Percentiles rank a stretch among this genome's conserved stretches.
Evolutionary conservation across 169 alveolate species (phyloP).

Genomic region (Sarcocystis neurona): DNA sequence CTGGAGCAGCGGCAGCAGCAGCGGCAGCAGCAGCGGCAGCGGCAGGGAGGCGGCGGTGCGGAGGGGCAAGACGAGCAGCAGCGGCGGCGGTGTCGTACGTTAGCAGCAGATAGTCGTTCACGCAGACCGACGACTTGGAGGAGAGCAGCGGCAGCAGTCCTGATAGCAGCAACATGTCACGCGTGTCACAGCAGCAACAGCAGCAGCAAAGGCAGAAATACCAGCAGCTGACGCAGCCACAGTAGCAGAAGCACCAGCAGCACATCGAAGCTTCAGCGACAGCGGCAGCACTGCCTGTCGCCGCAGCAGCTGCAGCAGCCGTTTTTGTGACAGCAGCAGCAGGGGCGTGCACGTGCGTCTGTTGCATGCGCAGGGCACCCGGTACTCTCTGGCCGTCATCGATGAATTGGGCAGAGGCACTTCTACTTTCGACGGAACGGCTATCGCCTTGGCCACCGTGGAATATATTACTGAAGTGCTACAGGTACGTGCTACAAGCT

Average conservation of each 20-base stretch:
- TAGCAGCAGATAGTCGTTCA: not conserved
- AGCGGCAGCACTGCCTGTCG: slow-evolving; percentile 22
- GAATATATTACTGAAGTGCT: slow-evolving; percentile 81
- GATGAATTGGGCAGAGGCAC: slow-evolving; percentile 99
- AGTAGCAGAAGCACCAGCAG: not conserved
- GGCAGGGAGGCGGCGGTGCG: slow-evolving; percentile 4
- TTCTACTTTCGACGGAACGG: slow-evolving; percentile 98
- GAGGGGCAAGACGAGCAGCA: not conserved
- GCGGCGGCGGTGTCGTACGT: not conserved
- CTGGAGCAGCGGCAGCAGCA: slow-evolving; percentile 29
- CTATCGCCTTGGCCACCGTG: slow-evolving; percentile 95
- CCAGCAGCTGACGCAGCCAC: slow-evolving; percentile 33
- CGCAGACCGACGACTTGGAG: too few relatives aligned
- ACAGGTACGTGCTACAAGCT: not conserved
- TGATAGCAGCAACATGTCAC: too few relatives aligned
- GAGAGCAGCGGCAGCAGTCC: too few relatives aligned
- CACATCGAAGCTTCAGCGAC: slow-evolving; percentile 28
- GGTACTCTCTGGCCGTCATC: slow-evolving; percentile 92
- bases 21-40: slow-evolving; percentile 30
- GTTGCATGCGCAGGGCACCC: slow-evolving; percentile 70
- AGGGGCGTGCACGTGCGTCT: not conserved
- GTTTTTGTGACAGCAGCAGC: too few relatives aligned
- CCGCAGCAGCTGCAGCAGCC: too few relatives aligned
- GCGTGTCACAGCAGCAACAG: slow-evolving; percentile 20
- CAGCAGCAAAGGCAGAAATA: slow-evolving; percentile 22